Base-by-base conservation (phyloP, 2,329 filamentous ascomycete genomes). In the Neopestalotiopsis clavispora region DNA sequence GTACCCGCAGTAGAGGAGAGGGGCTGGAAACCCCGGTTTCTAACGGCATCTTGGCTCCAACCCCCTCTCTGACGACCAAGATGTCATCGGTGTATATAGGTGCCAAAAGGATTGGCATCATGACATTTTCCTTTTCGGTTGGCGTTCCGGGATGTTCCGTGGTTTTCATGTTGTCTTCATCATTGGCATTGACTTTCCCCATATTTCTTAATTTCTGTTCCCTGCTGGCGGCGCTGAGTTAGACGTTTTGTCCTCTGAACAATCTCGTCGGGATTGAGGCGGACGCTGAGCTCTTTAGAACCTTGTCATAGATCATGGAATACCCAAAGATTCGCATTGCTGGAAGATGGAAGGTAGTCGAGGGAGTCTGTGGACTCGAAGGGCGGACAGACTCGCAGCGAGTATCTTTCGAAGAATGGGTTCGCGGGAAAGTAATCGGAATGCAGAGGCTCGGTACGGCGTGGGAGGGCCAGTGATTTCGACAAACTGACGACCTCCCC, bases 271-370 rank as follows among this genome's bases (percentile, higher is more conserved):
- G 61, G 40, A 20, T 32, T 45, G n/a, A 34, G n/a, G 20, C 61
- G 23, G 30, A 40, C 17, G 13, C 6, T 17, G 13, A 23, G 63
- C 63, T 23, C 58, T 52, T n/a, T 60, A 67, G 65, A 67, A 56
- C 65, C 34, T 60, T 28, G 20, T 60, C 65, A 67, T 67, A 60
- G 57, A 67, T 45, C 65, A 59, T 60, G 65, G 40, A 66, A 67
- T 67, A 67, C 65, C 65, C 38, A 14, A 32, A 42, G 65, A 56
- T 59, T 61, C 45, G 52, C 65, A 17, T 67, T 59, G 28, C 57
- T 66, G 63, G 57, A 38, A 34, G 13, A 28, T 14, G 14, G 52
- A 12, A 66, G 14, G 30, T 17, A 49, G 61, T 32, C 5, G 32
- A 34, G 32, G 17, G 30, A 34, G 23, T 28, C 13, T 17, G 30